Evolutionary conservation across 495 filamentous ascomycete genomes (phyloP).

Genomic region (Xylaria longipes): DNA sequence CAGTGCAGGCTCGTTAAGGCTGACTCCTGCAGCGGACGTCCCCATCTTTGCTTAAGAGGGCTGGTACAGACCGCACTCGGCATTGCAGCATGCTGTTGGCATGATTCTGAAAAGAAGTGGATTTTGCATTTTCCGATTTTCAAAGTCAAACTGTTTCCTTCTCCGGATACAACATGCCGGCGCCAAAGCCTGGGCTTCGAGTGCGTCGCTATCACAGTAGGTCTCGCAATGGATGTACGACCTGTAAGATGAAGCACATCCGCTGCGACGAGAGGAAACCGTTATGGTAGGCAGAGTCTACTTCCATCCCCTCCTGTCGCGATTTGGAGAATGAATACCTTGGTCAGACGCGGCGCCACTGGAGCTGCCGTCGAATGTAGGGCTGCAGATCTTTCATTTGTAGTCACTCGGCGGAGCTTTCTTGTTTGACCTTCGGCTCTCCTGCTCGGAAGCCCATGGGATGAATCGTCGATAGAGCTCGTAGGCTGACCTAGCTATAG

Average conservation of each 20-base stretch:
- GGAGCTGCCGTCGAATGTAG: slow-evolving; percentile 18
- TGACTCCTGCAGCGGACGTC: slow-evolving; percentile 26
- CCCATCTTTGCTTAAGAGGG: slow-evolving; percentile 25
- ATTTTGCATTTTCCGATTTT: no score
- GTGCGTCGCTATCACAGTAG: slow-evolving; percentile 40
- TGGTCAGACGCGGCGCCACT: slow-evolving; percentile 6
- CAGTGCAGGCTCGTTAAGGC: slow-evolving; percentile 22
- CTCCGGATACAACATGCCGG: slow-evolving; percentile 24
- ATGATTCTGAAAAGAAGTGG: slow-evolving; percentile 24
- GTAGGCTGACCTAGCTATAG: slow-evolving; percentile 24
- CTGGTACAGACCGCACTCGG: slow-evolving; percentile 20
- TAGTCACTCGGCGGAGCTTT: slow-evolving; percentile 16
- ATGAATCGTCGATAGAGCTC: neutral
- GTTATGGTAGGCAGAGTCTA: slow-evolving; percentile 65
- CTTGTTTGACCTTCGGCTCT: neutral
- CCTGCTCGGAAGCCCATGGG: neutral
- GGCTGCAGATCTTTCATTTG: slow-evolving; percentile 21
- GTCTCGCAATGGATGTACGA: slow-evolving; percentile 73
- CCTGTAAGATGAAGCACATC: slow-evolving; percentile 80
- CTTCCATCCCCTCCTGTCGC: slow-evolving; percentile 15
- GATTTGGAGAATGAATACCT: neutral
- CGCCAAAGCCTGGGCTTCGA: slow-evolving; percentile 28
- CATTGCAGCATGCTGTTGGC: slow-evolving; percentile 10
- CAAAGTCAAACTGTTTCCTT: neutral
- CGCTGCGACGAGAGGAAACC: slow-evolving; percentile 80